Evolutionary conservation across 106 monocot genomes (phyloP), one percentile per base, ranked within the genome.

Genomic region (Apostasia ramifera): DNA sequence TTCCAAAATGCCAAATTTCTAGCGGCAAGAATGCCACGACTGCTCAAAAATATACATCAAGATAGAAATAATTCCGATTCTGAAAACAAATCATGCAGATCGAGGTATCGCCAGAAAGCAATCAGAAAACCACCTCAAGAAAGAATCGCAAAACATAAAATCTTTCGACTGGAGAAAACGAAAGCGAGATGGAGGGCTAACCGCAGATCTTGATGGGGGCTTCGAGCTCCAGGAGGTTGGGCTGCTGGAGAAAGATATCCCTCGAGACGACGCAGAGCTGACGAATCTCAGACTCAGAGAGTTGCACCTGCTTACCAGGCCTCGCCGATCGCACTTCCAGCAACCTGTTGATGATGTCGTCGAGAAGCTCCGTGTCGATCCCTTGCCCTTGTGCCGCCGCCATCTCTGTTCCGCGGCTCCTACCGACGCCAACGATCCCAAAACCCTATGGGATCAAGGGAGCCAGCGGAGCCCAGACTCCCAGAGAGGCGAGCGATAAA

Each of bases 191-290:
- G n/a, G 15, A 59, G 45, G 38, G 14, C 74, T 63, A 48, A 82
- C 85, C 85, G 46, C 85, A 85, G 63, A 85, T 85, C 72, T 85
- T 85, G 74, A 85, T 85, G 39, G 81, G 85, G 0, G 85, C 85
- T 61, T 81, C 85, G n/a, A 85, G 78, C 66, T 85, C 85, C 38
- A 85, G 61, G 15, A 85, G 78, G 50, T 75, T 79, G 53, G 85
- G 81, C 55, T 85, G 85, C 59, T 66, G 40, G 54, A 85, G 78
- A 66, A 85, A 85, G 75, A 85, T 85, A 41, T 85, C 79, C 57
- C 79, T 70, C 26, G 85, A 85, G n/a, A 66, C 71, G 59, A 54
- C 69, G 61, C 85, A 85, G 53, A 85, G 79, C 70, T 82, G 79
- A 37, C 69, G 78, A 58, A 85, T 82, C 79, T 85, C 82, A 26